phyloP scores from a whole-genome alignment of 352 stramenopile species.

The Peronospora destructor region DNA sequence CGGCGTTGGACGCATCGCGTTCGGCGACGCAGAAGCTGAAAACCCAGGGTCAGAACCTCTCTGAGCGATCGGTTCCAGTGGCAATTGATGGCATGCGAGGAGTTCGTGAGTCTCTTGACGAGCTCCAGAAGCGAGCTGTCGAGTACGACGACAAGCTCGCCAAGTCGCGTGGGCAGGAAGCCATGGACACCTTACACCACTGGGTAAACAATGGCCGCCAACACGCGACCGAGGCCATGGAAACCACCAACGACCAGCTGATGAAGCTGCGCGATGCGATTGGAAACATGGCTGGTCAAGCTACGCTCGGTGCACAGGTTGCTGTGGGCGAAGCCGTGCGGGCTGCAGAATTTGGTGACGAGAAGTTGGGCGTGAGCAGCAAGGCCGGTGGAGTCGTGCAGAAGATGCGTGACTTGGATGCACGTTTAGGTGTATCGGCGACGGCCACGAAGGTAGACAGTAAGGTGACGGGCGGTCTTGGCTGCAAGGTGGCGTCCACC shows the following conservation, averaged over 20 bases:
- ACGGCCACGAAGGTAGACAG: conserved; percentile 50
- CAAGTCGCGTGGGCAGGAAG: conserved; percentile 20
- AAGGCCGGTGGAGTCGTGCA: conserved; percentile 38
- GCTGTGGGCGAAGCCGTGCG: conserved; percentile 40
- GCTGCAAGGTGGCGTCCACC: conserved; percentile 40
- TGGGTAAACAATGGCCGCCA: conserved; percentile 50
- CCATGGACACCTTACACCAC: conserved; percentile 30
- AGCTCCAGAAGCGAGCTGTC: conserved; percentile 34
- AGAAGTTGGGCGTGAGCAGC: conserved; percentile 42
- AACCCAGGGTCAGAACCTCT: conserved; percentile 29
- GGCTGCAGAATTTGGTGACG: conserved; percentile 42
- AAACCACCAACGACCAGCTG: conserved; percentile 48
- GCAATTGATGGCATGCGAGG: conserved; percentile 39
- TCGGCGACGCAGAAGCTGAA: conserved; percentile 34
- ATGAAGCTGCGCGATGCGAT: conserved; percentile 36
- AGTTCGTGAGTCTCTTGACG: conserved; percentile 36
- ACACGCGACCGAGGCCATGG: conserved; percentile 47
- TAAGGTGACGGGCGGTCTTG: conserved; percentile 60
- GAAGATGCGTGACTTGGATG: conserved; percentile 47
- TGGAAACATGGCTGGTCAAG: conserved; percentile 33
- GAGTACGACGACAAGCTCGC: conserved; percentile 58
- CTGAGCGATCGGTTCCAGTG: conserved; percentile 38
- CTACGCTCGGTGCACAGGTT: conserved; percentile 20
- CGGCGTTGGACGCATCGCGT: conserved; percentile 26
- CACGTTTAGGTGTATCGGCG: conserved; percentile 46